Base-by-base conservation (phyloP, 2,329 filamentous ascomycete species). In the Cladosporium velox region DNA sequence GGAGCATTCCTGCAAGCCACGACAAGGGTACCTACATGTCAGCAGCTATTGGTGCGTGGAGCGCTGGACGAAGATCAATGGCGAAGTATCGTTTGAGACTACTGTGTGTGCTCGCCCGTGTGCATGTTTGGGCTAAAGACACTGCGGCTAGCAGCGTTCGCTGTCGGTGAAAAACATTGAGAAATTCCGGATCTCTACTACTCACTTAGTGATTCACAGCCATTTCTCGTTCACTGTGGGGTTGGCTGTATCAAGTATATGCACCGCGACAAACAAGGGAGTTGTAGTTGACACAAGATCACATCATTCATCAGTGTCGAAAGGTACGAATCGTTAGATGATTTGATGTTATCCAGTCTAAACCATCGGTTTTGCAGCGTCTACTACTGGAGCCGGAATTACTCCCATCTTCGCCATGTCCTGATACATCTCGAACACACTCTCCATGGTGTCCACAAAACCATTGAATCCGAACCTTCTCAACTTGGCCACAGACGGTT, bases 351-450 rank as follows among this genome's bases (percentile, higher is more conserved):
- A 4, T 47, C n/a, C 21, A 11, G 2, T 47, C 70, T 62, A 74
- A 8, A 73, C 68, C 69, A 73, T 60, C 12, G 72, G 72, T 30
- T 58, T 68, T 18, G 71, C 71, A 21, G 67, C 67, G 2, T 72
- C 69, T 14, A 73, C 73, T 8, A 72, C 67, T 41, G 73, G 65
- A 59, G 76, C 73, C 2, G 79, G 80, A 26, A 83, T 71, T 79
- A 83, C 81, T 41, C 77, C 77, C 61, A 82, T 68, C 18, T 73
- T 73, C 6, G 70, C 77, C 71, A 82, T 79, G 24, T 80, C 78
- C 5, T 75, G 68, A 38, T 81, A 71, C 5, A 79, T 78, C 62
- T 80, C 73, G 35, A 72, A 74, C 6, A 82, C 75, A 32, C 76
- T 75, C 64, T 83, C 79, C 26, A 73, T 73, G 3, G 78, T 79